Conservation (phyloP, 2,329 filamentous ascomycete genomes). For the Penicillium sp. region DNA sequence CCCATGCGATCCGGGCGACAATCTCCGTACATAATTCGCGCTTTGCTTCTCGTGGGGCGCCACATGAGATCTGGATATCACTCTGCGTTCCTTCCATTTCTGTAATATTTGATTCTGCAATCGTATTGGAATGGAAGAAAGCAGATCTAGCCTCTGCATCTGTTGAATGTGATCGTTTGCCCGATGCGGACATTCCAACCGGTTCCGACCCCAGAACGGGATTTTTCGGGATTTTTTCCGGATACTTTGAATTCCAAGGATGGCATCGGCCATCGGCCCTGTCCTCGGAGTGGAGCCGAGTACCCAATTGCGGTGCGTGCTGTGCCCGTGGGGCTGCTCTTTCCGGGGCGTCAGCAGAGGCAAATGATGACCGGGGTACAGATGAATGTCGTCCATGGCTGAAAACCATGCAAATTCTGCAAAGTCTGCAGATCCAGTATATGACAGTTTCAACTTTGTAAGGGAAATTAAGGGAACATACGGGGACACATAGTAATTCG, state of each 20-base stretch:
- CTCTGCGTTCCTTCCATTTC: background rate
- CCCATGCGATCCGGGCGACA: constrained; percentile 16
- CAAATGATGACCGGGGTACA: background rate
- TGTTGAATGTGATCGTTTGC: background rate
- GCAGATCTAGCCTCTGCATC: background rate
- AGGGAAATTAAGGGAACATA: background rate
- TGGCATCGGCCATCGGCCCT: constrained; percentile 13
- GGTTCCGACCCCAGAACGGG: constrained; percentile 20
- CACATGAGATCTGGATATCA: constrained; percentile 18
- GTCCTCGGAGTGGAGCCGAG: constrained; percentile 15
- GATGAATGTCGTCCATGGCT: background rate
- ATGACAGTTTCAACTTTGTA: background rate
- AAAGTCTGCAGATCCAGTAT: background rate
- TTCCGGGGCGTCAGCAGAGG: constrained; percentile 1
- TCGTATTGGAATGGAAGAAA: background rate
- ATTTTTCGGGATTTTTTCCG: constrained; percentile 8
- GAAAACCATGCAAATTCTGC: background rate
- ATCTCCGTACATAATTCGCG: constrained; percentile 7
- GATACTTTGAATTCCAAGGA: background rate
- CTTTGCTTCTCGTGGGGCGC: constrained; percentile 27
- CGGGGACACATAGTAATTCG: background rate
- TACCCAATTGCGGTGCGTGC: constrained; percentile 20
- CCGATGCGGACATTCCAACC: constrained; percentile 27
- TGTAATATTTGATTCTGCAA: constrained; percentile 14
- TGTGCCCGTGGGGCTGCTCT: constrained; percentile 8